Base-by-base conservation (phyloP, 129 eudicot species). In the Flaveria bidentis region DNA sequence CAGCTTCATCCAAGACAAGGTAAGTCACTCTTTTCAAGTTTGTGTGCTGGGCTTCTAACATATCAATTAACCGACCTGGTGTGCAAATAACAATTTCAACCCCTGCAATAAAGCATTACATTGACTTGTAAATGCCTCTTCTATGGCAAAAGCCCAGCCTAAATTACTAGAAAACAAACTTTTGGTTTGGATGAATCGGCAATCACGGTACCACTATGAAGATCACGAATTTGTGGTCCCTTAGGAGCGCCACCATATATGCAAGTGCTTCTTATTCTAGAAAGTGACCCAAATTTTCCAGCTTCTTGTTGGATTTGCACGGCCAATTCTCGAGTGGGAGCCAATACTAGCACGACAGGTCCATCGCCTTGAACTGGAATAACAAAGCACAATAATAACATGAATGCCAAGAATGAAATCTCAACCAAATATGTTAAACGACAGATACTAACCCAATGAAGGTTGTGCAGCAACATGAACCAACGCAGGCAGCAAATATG, bases 201-300 rank as follows among this genome's bases (percentile, higher is more conserved):
- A 39, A 45, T 47, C 65, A 58, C 77, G n/a, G 39, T 46, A 94
- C 99, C 99, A 87, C 94, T 81, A 83, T 82, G 89, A 79, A 95
- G 96, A 87, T 91, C 97, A 77, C 99, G 97, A 53, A 95, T 95
- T 69, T 95, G 99, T 51, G 97, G 99, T 79, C 99, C 99, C 86
- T 95, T 95, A 12, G 99, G 99, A 63, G 99, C 97, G 79, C 99
- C 99, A 52, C 99, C 99, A 76, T 94, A 94, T 65, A 94, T 76
- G 78, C 99, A 94, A 44, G 97, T 91, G 80, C 96, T 87, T 78
- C 99, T 86, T 62, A 89, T 85, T 71, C 85, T 86, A 13, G 96
- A 83, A 18, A 66, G 86, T 56, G 92, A 80, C 52, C 97, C 97
- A 52, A 94, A 94, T 68, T 94, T 94, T 23, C 70, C 70, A 78